A percentile compares a stretch with the other conserved stretches of the same genome.
Conservation (phyloP, 1,284 basidiomycete species). For the Sporisorium scitamineum region DNA sequence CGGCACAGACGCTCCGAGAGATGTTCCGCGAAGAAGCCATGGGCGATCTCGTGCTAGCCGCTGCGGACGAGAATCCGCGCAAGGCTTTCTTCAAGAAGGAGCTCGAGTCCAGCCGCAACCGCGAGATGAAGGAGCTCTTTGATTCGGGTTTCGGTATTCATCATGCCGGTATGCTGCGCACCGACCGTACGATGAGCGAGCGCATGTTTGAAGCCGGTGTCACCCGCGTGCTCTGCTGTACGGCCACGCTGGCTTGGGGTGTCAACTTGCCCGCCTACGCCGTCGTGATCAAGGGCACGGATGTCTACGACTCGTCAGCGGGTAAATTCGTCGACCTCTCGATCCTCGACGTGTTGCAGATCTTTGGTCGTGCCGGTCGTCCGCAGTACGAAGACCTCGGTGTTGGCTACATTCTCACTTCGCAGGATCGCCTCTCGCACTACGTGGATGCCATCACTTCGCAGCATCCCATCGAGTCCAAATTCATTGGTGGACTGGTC, state of each 20-base stretch:
- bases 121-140: slow-evolving; percentile 96
- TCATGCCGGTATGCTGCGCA: slow-evolving; percentile 96
- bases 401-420: slow-evolving; percentile 96
- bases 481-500: slow-evolving; percentile 83
- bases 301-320: slow-evolving; percentile 77
- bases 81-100: slow-evolving; percentile 77
- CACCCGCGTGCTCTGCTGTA: slow-evolving; percentile 96
- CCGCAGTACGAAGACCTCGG: slow-evolving; percentile 95
- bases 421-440: slow-evolving; percentile 90
- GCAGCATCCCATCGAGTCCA: slow-evolving; percentile 94
- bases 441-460: slow-evolving; percentile 90
- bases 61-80: slow-evolving; percentile 51
- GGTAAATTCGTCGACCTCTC: slow-evolving; percentile 87
- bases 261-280: slow-evolving; percentile 99
- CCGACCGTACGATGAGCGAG: slow-evolving; percentile 95
- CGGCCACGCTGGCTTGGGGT: slow-evolving; percentile 98
- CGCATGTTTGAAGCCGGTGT: slow-evolving; percentile 89
- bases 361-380: slow-evolving; percentile 96
- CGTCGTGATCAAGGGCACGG: slow-evolving; percentile 95
- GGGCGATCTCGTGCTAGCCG: slow-evolving; percentile 76
- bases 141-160: slow-evolving; percentile 94
- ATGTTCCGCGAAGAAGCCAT: slow-evolving; percentile 80
- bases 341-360: slow-evolving; percentile 92
- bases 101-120: slow-evolving; percentile 85
- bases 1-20: slow-evolving; percentile 86